These are phyloP conservation scores for Rhodofomes roseus DNA, from an alignment of 1,284 basidiomycete species.

Conservation along the genomic window DNA sequence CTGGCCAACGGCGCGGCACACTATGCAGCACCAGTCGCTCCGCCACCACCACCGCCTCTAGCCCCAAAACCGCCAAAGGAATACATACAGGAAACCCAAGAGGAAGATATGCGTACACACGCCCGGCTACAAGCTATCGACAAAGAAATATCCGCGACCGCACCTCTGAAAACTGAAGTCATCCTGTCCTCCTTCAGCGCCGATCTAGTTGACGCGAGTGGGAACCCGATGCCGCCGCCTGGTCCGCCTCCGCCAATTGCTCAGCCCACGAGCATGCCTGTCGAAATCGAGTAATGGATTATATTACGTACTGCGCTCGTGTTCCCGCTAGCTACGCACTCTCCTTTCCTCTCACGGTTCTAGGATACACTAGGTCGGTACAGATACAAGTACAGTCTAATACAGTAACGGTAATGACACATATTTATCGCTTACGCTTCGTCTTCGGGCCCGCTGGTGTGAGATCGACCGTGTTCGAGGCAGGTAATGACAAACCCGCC, in stretches of 20 bases:
- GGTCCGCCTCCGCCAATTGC: constrained; percentile 27
- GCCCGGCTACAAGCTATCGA: constrained; percentile 29
- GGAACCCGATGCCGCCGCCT: constrained; percentile 14
- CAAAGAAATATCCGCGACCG: constrained; percentile 10
- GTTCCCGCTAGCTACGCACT: background rate
- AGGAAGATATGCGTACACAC: constrained; percentile 53
- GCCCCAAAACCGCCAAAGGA: constrained; percentile 68
- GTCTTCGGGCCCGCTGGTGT: constrained; percentile 14
- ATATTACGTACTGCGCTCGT: background rate
- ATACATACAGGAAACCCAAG: constrained; percentile 75
- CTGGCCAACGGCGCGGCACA: constrained; percentile 14
- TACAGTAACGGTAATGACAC: constrained; percentile 1
- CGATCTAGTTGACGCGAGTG: constrained; percentile 19
- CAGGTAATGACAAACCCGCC: constrained; percentile 23
- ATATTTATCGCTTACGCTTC: constrained; percentile 25
- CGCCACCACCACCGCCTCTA: constrained; percentile 57
- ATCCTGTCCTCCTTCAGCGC: constrained; percentile 19
- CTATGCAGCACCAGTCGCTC: constrained; percentile 11
- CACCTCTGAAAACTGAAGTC: constrained; percentile 10
- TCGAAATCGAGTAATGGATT: background rate
- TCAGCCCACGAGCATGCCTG: constrained; percentile 21
- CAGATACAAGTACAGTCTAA: constrained; percentile 10
- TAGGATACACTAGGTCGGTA: constrained; percentile 17
- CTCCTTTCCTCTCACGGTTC: constrained; percentile 3
- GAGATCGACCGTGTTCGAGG: constrained; percentile 5